Evolutionary conservation across 768 basidiomycete species (phyloP).

Genomic region (Psilocybe cyanescens): DNA sequence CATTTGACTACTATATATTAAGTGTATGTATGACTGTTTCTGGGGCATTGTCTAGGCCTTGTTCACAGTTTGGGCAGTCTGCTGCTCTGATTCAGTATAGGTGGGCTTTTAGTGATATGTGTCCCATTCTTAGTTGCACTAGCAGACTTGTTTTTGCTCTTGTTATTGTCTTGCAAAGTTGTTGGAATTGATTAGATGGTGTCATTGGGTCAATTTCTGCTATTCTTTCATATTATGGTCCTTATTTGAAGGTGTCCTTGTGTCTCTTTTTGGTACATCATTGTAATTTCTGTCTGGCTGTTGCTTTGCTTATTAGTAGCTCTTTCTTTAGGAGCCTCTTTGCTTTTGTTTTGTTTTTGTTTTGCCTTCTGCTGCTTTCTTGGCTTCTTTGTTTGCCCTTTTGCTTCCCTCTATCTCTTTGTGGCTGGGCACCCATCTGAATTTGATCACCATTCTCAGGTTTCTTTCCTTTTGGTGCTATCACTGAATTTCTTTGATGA

Average conservation of each 20-base stretch:
- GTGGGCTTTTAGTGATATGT: conserved; percentile 31
- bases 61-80: conserved; percentile 28
- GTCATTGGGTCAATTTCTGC: no score
- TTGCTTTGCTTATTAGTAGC: conserved; percentile 10
- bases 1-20: neutral
- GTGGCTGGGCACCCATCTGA: conserved; percentile 18
- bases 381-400: conserved; percentile 14
- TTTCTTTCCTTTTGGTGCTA: neutral
- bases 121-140: conserved; percentile 33
- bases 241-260: no score
- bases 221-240: no score
- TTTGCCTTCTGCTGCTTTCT: conserved; percentile 8
- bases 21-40: conserved; percentile 31
- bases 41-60: conserved; percentile 17
- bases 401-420: conserved; percentile 13
- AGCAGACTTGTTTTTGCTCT: conserved; percentile 22
- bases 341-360: neutral
- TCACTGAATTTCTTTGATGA: conserved; percentile 4
- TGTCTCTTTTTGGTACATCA: no score
- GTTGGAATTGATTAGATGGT: neutral
- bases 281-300: conserved; percentile 16
- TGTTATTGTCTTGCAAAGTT: conserved; percentile 6
- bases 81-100: conserved; percentile 28
- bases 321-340: neutral
- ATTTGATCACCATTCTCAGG: neutral